Evolutionary conservation across 331 rosid species (phyloP).

Genomic region (Saraca asoca): DNA sequence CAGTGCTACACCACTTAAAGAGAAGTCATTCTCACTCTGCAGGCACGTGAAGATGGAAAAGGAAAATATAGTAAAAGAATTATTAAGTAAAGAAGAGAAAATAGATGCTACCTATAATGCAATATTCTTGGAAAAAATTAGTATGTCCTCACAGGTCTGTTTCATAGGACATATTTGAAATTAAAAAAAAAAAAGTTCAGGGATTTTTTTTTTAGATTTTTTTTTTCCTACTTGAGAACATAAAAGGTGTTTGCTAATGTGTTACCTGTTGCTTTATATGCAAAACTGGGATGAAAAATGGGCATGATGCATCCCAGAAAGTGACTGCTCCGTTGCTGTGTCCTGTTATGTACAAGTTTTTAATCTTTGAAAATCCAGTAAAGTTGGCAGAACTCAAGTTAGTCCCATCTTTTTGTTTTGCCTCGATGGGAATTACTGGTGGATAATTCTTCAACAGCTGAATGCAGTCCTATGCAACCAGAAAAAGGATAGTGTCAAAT

Average conservation of each 20-base stretch:
- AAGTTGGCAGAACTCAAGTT: conserved; percentile 50
- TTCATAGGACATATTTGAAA: no score
- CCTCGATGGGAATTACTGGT: conserved; percentile 54
- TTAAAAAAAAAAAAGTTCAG: no score
- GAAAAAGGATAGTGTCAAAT: conserved; percentile 28
- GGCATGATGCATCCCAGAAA: conserved; percentile 86
- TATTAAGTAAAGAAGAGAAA: conserved; percentile 2
- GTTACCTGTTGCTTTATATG: conserved; percentile 83
- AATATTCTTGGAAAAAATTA: no score
- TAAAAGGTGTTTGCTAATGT: conserved; percentile 9
- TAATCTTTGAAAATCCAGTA: conserved; percentile 67
- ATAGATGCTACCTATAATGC: conserved; percentile 5
- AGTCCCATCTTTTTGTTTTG: conserved; percentile 60
- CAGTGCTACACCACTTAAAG: conserved; percentile 71
- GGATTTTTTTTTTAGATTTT: no score
- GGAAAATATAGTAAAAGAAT: conserved; percentile 19
- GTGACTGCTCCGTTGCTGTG: conserved; percentile 73
- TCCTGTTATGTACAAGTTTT: conserved; percentile 80
- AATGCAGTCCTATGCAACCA: conserved; percentile 57
- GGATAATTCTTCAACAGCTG: conserved; percentile 60
- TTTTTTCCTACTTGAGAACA: not conserved
- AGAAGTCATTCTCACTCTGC: conserved; percentile 82
- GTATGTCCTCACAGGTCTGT: no score
- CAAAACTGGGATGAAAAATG: conserved; percentile 61
- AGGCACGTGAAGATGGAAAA: conserved; percentile 21